These are phyloP conservation scores for Grosmannia huntii DNA, from an alignment of 2,329 filamentous ascomycete genomes.

Conservation along the genomic window DNA sequence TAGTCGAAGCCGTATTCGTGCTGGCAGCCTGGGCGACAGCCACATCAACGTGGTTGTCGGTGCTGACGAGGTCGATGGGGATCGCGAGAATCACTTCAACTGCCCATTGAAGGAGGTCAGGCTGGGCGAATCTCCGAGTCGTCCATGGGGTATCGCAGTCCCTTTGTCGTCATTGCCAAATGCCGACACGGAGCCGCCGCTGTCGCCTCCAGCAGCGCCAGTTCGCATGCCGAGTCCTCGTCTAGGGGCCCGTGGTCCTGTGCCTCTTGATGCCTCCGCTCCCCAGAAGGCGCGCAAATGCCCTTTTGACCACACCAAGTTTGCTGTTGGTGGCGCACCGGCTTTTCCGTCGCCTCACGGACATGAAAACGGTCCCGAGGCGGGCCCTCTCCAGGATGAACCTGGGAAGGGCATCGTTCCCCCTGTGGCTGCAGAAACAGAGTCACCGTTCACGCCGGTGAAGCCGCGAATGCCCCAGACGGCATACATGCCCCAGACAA, in stretches of 20 bases:
- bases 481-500: slow-evolving; percentile 8
- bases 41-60: neutral
- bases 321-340: slow-evolving; percentile 7
- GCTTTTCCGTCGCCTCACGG: neutral
- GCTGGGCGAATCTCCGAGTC: slow-evolving; percentile 85
- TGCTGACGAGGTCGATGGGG: slow-evolving; percentile 17
- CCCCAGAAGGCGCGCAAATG: slow-evolving; percentile 29
- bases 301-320: slow-evolving; percentile 34
- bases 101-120: slow-evolving; percentile 75
- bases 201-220: slow-evolving; percentile 45
- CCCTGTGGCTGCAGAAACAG: neutral
- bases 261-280: neutral
- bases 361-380: neutral
- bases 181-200: slow-evolving; percentile 27
- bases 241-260: slow-evolving; percentile 4
- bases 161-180: slow-evolving; percentile 32
- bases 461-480: neutral
- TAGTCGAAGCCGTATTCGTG: neutral
- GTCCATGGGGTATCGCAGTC: slow-evolving; percentile 85
- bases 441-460: neutral
- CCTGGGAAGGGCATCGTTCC: neutral
- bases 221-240: slow-evolving; percentile 33
- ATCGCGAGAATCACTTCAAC: slow-evolving; percentile 63
- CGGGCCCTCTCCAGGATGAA: neutral
- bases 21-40: neutral